Evolutionary conservation across 2,329 filamentous ascomycete genomes (phyloP).

Genomic region (Beauveria pseudobassiana): DNA sequence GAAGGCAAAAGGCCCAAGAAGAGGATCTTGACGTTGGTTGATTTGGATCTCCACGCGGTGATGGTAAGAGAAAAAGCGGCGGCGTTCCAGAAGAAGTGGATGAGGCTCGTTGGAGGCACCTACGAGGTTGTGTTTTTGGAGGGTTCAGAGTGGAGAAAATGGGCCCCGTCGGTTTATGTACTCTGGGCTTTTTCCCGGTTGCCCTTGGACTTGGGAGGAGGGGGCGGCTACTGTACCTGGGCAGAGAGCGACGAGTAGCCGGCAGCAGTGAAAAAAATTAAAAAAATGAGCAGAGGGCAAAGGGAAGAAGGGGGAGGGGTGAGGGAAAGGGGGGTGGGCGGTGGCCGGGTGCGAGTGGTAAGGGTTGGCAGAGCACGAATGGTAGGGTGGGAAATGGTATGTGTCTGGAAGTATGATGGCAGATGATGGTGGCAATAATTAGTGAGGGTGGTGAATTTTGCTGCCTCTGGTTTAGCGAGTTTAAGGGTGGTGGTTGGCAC

Average conservation of each 20-base stretch:
- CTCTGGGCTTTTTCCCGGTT: conserved; percentile 10
- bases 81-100: conserved; percentile 13
- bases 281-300: conserved; percentile 8
- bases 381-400: not conserved
- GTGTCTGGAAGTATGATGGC: not conserved
- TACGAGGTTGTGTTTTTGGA: conserved; percentile 13
- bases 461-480: too few species aligned
- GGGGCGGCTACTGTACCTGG: conserved; percentile 5
- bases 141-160: conserved; percentile 14
- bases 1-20: not conserved
- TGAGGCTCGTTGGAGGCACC: conserved; percentile 13
- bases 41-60: conserved; percentile 7
- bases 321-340: not conserved
- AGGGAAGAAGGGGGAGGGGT: not conserved
- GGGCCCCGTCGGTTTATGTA: conserved; percentile 11
- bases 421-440: too few species aligned
- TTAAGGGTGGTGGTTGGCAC: too few species aligned
- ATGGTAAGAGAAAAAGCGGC: conserved; percentile 11
- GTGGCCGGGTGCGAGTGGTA: conserved; percentile 1
- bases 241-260: conserved; percentile 4
- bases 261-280: not conserved
- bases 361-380: not conserved
- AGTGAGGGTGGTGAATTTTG: too few species aligned
- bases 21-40: conserved; percentile 10
- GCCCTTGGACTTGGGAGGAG: not conserved